These are phyloP conservation scores for Lithospermum erythrorhizon DNA, from an alignment of 257 asterid species.

Conservation along the genomic window DNA sequence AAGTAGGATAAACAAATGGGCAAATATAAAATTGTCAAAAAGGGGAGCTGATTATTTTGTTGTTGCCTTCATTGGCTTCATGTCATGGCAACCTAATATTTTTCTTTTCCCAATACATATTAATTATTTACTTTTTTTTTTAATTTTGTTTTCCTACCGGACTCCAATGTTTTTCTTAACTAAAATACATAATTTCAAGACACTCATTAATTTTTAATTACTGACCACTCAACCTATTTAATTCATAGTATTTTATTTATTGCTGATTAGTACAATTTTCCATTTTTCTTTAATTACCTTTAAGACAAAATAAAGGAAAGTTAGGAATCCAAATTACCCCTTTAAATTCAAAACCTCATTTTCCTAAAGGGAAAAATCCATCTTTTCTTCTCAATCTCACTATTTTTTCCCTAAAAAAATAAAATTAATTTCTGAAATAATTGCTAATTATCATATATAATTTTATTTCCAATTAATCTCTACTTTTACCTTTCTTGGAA, in stretches of 20 bases:
- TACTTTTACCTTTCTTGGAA: slow-evolving; percentile 6
- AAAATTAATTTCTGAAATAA: slow-evolving; percentile 6
- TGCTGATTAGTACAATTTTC: slow-evolving; percentile 3
- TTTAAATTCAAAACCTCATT: slow-evolving; percentile 27
- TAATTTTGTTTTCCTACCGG: slow-evolving; percentile 33
- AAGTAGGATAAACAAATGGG: too few relatives aligned
- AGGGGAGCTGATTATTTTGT: slow-evolving; percentile 37
- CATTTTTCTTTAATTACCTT: slow-evolving; percentile 23
- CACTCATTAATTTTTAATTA: slow-evolving; percentile 41
- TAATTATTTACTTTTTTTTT: slow-evolving; percentile 12
- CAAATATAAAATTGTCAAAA: neutral
- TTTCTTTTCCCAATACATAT: slow-evolving; percentile 89
- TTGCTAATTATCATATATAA: slow-evolving; percentile 4
- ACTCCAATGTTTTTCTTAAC: slow-evolving; percentile 76
- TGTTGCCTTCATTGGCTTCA: slow-evolving; percentile 31
- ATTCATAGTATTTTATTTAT: slow-evolving; percentile 20
- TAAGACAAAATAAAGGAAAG: slow-evolving; percentile 48
- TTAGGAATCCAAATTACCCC: slow-evolving; percentile 36
- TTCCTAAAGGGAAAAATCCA: slow-evolving; percentile 26
- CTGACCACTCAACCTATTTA: slow-evolving; percentile 25
- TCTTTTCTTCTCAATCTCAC: slow-evolving; percentile 18
- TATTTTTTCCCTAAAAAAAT: slow-evolving; percentile 18
- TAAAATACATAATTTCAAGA: slow-evolving; percentile 62
- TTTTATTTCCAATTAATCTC: neutral
- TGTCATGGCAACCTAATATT: slow-evolving; percentile 85